Evolutionary conservation across 441 rosid genomes (phyloP), one percentile per base, ranked within the genome.

Genomic region (Breynia disticha): DNA sequence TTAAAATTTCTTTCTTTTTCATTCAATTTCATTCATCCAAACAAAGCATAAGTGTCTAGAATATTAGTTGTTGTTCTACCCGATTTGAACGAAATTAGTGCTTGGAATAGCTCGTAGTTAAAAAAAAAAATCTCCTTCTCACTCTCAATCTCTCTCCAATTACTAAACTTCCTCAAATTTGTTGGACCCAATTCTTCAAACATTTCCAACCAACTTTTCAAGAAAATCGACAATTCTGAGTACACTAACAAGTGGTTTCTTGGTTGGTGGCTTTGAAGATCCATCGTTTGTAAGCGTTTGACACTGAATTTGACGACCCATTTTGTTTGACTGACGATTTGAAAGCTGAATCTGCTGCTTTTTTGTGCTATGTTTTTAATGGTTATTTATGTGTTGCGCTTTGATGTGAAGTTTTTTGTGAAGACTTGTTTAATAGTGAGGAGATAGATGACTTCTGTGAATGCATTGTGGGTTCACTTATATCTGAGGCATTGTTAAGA

Each of bases 201-300:
- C 5, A 41, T 15, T 41, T 41, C 7, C 10, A 15, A 16, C 21
- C 19, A 19, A 22, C 22, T 47, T 37, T 35, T 14, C 46, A 32
- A 4, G 52, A 0, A 28, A 32, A 56, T 16, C 45, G 15, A 37
- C 19, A 57, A 35, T 53, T 54, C 0, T 10, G 1, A 2, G 12
- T 28, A n/a, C 28, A 46, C 53, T 52, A 12, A 41, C n/a, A 15
- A 41, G 43, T 11, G 32, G 46, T 7, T n/a, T n/a, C n/a, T 39
- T 47, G 53, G 19, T 41, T 10, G 32, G 55, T 19, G 44, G 64
- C 44, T 42, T 17, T 14, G 42, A 69, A 62, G 66, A 65, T 65
- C 62, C 52, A 52, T 16, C n/a, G 5, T 68, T 62, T 70, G 41
- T 65, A 62, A 67, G 57, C 24, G 32, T 2, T 21, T 42, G 46